Percentiles rank a stretch among this genome's conserved stretches.
These are phyloP conservation scores for Neurospora crassa DNA, from an alignment of 2,329 filamentous ascomycete genomes.

Conservation along the genomic window DNA sequence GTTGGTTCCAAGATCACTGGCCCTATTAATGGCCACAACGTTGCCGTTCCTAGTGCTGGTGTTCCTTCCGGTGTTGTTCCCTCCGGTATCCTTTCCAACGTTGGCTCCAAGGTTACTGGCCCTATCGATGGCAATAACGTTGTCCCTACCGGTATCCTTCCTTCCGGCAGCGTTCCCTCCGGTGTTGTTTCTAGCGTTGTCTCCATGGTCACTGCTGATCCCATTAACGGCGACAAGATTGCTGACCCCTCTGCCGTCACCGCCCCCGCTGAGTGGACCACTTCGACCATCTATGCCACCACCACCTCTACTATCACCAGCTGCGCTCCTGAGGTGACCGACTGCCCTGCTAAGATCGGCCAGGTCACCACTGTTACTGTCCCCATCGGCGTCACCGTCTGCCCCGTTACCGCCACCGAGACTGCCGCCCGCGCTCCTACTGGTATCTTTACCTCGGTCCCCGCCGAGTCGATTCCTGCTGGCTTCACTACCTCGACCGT, in stretches of 20 bases:
- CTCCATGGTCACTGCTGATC: background rate
- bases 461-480: conserved; percentile 3
- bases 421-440: conserved; percentile 6
- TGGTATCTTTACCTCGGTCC: conserved; percentile 1
- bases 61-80: background rate
- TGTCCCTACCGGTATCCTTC: background rate
- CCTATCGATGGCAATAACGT: background rate
- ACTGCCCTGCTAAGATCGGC: conserved; percentile 19
- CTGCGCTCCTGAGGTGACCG: conserved; percentile 20
- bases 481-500: conserved; percentile 24
- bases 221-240: background rate
- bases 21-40: no score
- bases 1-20: no score
- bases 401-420: conserved; percentile 17
- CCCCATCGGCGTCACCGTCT: conserved; percentile 23
- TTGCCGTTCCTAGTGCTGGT: background rate
- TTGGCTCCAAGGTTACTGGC: background rate
- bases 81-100: background rate
- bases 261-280: conserved; percentile 14
- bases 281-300: conserved; percentile 24
- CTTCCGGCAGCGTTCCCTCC: background rate
- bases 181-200: background rate
- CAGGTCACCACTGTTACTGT: conserved; percentile 21
- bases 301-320: conserved; percentile 25
- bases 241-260: background rate